phyloP scores from a whole-genome alignment of 2,329 filamentous ascomycete genomes.

The Chrysoporthe puriensis region DNA sequence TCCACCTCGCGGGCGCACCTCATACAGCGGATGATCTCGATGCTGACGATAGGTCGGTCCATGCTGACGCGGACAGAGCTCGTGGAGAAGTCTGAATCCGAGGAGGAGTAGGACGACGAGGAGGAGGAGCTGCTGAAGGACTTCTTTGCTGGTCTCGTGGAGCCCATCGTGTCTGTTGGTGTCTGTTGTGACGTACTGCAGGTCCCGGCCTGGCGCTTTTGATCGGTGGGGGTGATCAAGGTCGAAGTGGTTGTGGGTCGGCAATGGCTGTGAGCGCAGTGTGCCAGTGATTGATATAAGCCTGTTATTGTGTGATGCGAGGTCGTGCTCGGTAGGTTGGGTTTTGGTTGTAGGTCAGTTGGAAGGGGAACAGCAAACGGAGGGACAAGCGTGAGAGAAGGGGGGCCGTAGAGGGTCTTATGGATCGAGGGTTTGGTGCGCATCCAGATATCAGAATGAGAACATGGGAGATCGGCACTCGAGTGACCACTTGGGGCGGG shows the following conservation, averaged over 20 bases:
- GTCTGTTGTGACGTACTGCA: background rate
- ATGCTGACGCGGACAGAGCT: conserved; percentile 49
- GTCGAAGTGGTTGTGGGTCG: background rate
- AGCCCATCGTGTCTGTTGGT: conserved; percentile 35
- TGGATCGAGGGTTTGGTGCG: conserved; percentile 27
- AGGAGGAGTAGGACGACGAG: conserved; percentile 40
- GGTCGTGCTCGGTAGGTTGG: background rate
- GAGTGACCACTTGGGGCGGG: conserved; percentile 19
- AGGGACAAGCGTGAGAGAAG: conserved; percentile 12
- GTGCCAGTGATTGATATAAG: background rate
- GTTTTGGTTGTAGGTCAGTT: background rate
- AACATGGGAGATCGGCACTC: conserved; percentile 24
- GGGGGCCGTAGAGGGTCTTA: conserved; percentile 27
- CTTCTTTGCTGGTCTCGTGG: conserved; percentile 40
- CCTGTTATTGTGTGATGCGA: background rate
- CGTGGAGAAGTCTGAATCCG: conserved; percentile 49
- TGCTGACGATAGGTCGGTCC: conserved; percentile 56
- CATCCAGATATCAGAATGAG: conserved; percentile 23
- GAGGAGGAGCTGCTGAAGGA: conserved; percentile 46
- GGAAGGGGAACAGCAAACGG: conserved; percentile 1
- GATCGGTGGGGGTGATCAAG: background rate
- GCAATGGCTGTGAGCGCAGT: background rate
- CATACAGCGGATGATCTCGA: conserved; percentile 65
- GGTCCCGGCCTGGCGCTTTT: conserved; percentile 13
- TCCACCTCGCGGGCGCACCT: conserved; percentile 64